phyloP scores from a whole-genome alignment of 805 yeast species.

The Candida cerambycidarum region DNA sequence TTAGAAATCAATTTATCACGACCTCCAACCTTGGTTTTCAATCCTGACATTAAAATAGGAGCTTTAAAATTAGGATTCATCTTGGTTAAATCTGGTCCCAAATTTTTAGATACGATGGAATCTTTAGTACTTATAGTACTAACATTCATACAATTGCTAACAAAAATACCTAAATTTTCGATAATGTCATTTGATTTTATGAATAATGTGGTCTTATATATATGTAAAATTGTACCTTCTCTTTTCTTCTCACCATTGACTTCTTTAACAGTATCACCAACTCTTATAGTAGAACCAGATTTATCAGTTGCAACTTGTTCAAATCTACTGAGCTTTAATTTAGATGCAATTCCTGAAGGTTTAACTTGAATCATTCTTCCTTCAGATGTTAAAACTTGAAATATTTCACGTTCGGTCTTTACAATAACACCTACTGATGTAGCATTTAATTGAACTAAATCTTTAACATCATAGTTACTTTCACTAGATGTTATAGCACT shows the following conservation, averaged over 20 bases:
- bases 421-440: conserved; percentile 86
- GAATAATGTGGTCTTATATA: conserved; percentile 77
- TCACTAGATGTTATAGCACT: conserved; percentile 53
- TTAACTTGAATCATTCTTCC: conserved; percentile 71
- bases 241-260: conserved; percentile 62
- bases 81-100: conserved; percentile 67
- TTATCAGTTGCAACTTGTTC: conserved; percentile 85
- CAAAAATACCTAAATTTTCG: conserved; percentile 92
- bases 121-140: conserved; percentile 85
- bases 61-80: conserved; percentile 83
- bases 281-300: conserved; percentile 77
- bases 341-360: conserved; percentile 81
- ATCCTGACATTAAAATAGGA: conserved; percentile 50
- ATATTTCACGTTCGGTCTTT: conserved; percentile 84
- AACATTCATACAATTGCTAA: conserved; percentile 70
- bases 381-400: conserved; percentile 76
- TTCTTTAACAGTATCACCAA: conserved; percentile 94
- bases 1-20: conserved; percentile 81
- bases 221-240: conserved; percentile 85
- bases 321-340: conserved; percentile 60
- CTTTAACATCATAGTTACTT: conserved; percentile 83
- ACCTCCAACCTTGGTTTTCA: conserved; percentile 58
- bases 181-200: conserved; percentile 73
- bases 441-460: conserved; percentile 83
- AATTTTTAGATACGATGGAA: conserved; percentile 54